Evolutionary conservation across 1,284 basidiomycete species (phyloP).

Genomic region (Kwoniella shivajii): DNA sequence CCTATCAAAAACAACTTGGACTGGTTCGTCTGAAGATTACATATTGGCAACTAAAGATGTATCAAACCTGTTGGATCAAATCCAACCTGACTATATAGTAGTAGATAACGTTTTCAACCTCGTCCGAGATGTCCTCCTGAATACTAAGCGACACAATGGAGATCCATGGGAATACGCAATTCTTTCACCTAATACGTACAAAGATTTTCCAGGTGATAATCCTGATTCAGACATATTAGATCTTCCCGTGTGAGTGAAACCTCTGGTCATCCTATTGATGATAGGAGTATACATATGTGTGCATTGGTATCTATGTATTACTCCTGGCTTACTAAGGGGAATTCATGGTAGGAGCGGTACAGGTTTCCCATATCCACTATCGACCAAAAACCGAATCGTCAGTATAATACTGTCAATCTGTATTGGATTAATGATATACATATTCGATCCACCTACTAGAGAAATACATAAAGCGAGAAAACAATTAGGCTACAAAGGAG

Average conservation of each 20-base stretch:
- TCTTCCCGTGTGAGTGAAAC: conserved; percentile 21
- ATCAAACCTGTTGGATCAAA: conserved; percentile 4
- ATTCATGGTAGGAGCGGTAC: neutral
- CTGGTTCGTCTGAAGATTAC: conserved; percentile 23
- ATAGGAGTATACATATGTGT: no score
- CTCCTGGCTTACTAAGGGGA: no score
- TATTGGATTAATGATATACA: conserved; percentile 6
- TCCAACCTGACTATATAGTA: conserved; percentile 22
- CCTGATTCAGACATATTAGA: conserved; percentile 12
- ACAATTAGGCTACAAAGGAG: conserved; percentile 18
- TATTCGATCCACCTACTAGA: conserved; percentile 14
- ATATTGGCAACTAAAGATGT: conserved; percentile 9
- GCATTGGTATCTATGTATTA: no score
- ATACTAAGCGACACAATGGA: no score
- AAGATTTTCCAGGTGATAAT: conserved; percentile 16
- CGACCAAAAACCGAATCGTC: conserved; percentile 17
- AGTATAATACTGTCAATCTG: conserved; percentile 19
- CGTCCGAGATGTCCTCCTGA: no score
- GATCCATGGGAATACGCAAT: no score
- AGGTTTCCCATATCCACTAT: conserved; percentile 19
- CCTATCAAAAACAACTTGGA: no score
- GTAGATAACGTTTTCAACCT: conserved; percentile 17
- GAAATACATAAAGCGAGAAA: conserved; percentile 17
- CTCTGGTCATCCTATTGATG: neutral
- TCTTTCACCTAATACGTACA: conserved; percentile 26